These are phyloP conservation scores for Calendula officinalis DNA, from an alignment of 129 eudicot species.

Conservation along the genomic window DNA sequence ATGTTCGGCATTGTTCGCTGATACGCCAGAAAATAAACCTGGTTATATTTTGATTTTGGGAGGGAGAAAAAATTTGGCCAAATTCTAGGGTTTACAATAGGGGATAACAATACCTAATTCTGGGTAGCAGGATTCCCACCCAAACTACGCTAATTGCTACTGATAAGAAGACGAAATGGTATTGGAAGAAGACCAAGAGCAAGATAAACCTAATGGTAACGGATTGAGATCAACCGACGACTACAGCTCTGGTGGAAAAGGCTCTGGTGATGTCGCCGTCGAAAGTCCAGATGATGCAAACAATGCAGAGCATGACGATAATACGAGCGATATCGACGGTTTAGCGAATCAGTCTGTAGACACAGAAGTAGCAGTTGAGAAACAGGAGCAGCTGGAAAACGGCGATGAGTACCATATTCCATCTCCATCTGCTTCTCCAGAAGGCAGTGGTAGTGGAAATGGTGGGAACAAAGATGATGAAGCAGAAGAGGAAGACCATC, in stretches of 20 bases:
- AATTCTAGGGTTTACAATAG: conserved; percentile 29
- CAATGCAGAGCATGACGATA: conserved; percentile 19
- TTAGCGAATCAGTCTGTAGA: conserved; percentile 15
- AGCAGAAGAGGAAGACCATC: neutral
- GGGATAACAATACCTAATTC: conserved; percentile 3
- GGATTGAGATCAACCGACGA: conserved; percentile 21
- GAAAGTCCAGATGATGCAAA: conserved; percentile 8
- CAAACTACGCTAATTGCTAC: conserved; percentile 12
- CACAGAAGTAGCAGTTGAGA: conserved; percentile 20
- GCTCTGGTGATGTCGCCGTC: neutral
- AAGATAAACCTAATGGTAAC: conserved; percentile 26
- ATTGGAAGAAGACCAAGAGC: conserved; percentile 32
- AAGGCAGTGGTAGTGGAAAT: conserved; percentile 12
- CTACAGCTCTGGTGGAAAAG: conserved; percentile 13
- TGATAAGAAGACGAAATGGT: conserved; percentile 14
- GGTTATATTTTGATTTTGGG: conserved; percentile 30
- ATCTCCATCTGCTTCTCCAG: conserved; percentile 24
- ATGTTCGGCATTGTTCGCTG: neutral
- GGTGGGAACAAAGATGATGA: conserved; percentile 18
- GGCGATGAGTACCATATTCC: conserved; percentile 21
- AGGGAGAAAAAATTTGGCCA: conserved; percentile 18
- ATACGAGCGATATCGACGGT: conserved; percentile 4
- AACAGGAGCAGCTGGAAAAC: conserved; percentile 18
- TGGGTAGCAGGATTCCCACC: conserved; percentile 9
- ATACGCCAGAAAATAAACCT: conserved; percentile 15